These are phyloP conservation scores for Kodamaea fukazawae DNA, from an alignment of 805 yeast genomes.

Conservation along the genomic window DNA sequence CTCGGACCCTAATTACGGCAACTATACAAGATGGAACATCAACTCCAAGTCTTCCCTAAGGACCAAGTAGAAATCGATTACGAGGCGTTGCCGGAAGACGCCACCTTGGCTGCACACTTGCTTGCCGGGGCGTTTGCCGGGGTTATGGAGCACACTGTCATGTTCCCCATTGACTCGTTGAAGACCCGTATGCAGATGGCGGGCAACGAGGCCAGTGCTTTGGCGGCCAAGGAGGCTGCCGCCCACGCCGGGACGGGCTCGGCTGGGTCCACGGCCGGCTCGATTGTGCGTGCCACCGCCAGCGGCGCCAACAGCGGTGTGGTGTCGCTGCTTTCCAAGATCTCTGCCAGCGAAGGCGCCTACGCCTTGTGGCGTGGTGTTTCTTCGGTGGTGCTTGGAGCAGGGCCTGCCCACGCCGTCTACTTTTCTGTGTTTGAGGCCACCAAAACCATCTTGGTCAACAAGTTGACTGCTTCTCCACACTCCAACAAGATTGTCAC, in stretches of 20 bases:
- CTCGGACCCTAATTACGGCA: neutral
- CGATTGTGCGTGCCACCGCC: conserved; percentile 11
- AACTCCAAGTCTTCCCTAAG: conserved; percentile 20
- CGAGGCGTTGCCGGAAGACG: conserved; percentile 85
- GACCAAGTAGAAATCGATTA: conserved; percentile 69
- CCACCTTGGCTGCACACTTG: conserved; percentile 78
- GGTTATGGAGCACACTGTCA: conserved; percentile 94
- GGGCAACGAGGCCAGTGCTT: conserved; percentile 5
- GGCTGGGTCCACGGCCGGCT: neutral
- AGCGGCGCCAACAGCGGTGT: conserved; percentile 40
- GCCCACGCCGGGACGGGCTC: neutral
- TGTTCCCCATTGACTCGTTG: conserved; percentile 96
- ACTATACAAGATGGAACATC: conserved; percentile 22
- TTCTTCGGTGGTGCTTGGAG: conserved; percentile 86
- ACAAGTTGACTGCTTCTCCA: conserved; percentile 32
- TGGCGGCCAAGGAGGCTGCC: neutral
- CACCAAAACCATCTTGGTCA: conserved; percentile 58
- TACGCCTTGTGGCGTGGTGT: conserved; percentile 91
- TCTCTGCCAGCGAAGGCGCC: conserved; percentile 86
- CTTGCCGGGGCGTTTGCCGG: conserved; percentile 99
- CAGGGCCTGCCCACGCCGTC: conserved; percentile 99
- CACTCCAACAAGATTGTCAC: conserved; percentile 46
- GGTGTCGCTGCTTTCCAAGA: conserved; percentile 65
- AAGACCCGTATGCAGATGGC: conserved; percentile 89
- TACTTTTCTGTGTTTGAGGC: conserved; percentile 93